These are phyloP conservation scores for Diacronema lutheri DNA, from an alignment of 78 protist genomes.

Conservation along the genomic window DNA sequence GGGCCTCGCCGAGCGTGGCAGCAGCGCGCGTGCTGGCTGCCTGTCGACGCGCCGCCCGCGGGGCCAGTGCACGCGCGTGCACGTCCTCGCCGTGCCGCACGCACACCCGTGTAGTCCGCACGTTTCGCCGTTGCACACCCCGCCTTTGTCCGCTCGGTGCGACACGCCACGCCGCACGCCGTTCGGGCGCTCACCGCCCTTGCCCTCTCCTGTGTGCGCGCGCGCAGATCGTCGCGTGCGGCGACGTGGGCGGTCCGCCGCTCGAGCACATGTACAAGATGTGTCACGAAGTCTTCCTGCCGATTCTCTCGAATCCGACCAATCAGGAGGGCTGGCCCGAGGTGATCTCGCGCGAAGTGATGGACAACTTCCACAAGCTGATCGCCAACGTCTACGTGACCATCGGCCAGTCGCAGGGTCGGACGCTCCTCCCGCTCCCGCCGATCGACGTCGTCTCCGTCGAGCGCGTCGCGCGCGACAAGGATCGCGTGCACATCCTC, in stretches of 20 bases:
- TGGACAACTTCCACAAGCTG: constrained; percentile 5
- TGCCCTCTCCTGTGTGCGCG: neutral
- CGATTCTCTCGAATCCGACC: constrained; percentile 9
- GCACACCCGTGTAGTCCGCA: too few relatives aligned
- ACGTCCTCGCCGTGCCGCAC: too few relatives aligned
- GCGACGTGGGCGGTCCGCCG: neutral
- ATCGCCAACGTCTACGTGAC: constrained; percentile 2
- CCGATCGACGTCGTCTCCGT: neutral
- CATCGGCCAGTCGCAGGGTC: constrained; percentile 12
- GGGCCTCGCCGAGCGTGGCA: too few relatives aligned
- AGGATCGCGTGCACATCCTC: neutral
- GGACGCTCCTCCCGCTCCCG: constrained; percentile 30
- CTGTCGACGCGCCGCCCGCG: too few relatives aligned
- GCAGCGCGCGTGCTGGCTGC: too few relatives aligned
- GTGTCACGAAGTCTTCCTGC: neutral
- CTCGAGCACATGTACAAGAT: neutral
- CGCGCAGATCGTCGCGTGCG: neutral
- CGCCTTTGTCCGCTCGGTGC: too few relatives aligned
- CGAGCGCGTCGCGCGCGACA: neutral
- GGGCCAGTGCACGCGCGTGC: too few relatives aligned
- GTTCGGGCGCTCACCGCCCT: too few relatives aligned
- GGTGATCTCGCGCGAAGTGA: constrained; percentile 32
- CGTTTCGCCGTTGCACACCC: too few relatives aligned
- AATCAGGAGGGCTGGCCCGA: constrained; percentile 43
- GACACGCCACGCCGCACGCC: too few relatives aligned